These are phyloP conservation scores for Botrytis paeoniae DNA, from an alignment of 2,329 filamentous ascomycete genomes.

Conservation along the genomic window DNA sequence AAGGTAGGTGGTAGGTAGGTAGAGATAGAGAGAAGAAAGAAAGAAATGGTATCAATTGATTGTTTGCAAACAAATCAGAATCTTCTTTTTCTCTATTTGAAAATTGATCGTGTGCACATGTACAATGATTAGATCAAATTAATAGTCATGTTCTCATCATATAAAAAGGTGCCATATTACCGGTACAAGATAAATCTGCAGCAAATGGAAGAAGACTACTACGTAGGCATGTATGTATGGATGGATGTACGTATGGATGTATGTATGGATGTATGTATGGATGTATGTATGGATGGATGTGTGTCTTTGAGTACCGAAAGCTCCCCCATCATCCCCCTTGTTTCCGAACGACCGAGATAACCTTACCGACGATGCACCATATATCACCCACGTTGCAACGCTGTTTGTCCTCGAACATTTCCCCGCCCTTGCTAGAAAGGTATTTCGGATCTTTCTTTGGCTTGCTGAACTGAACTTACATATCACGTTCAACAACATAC, in stretches of 20 bases:
- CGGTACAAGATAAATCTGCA: neutral
- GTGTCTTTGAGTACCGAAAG: constrained; percentile 7
- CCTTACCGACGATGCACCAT: neutral
- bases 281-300: neutral
- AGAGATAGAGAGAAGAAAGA: neutral
- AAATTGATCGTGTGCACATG: constrained; percentile 6
- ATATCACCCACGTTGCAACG: neutral
- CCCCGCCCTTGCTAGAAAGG: neutral
- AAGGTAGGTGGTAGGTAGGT: neutral
- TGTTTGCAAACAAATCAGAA: constrained; percentile 14
- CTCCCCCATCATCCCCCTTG: neutral
- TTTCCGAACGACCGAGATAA: constrained; percentile 18
- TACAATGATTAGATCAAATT: neutral
- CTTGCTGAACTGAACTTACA: neutral
- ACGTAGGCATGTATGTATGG: neutral
- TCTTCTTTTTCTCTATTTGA: neutral
- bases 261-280: neutral
- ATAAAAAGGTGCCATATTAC: neutral
- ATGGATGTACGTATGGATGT: neutral
- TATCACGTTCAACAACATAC: neutral
- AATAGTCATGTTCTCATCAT: neutral
- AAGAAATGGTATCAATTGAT: constrained; percentile 2
- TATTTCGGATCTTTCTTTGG: neutral
- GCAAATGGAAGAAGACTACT: neutral
- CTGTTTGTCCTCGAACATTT: neutral